Base-by-base conservation (phyloP, 2,329 filamentous ascomycete species). In the Colletotrichum truncatum region DNA sequence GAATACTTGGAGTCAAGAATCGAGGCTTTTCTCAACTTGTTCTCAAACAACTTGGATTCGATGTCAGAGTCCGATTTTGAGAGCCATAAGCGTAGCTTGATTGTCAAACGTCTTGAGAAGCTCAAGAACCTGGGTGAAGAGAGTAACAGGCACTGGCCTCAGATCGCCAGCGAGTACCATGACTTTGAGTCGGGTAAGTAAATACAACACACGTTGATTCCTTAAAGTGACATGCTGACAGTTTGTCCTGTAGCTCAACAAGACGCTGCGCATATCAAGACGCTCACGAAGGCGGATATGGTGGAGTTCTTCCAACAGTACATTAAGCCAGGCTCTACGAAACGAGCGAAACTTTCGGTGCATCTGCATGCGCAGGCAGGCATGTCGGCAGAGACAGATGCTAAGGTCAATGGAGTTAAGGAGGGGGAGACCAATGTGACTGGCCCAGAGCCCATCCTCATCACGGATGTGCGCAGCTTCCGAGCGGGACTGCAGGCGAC, bases 91-190 rank as follows among this genome's bases (percentile, higher is more conserved):
- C 87, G 92, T 71, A 97, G 94, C 73, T 83, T 98, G 41, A 89
- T 98, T 73, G 93, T 92, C 74, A 94, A 94, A 80, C 85, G 93
- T 14, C 82, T 97, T 21, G 94, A 98, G 80, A 97, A 97, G 78
- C 78, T 97, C 71, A 97, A 97, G 84, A 98, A 98, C 70, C 82
- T 99, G 48, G 87, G 90, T 65, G 91, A 95, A 69, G 96, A 99
- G 80, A 93, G 90, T 5, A 86, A 84, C 59, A 87, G 93, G 45
- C 91, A 97, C 75, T 97, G 93, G 94, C 85, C 84, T 52, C 93
- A 98, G 73, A 93, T 99, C 70, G 87, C 88, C 53, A 91, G 86
- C 55, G 94, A 98, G 75, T 93, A 91, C 70, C 97, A 94, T 76
- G 94, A 98, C 77, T 99, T 98, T 77, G 86, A 93, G 73, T 89